Evolutionary conservation across 1,284 basidiomycete species (phyloP), one percentile per base, ranked within the genome.

Genomic region (Fomitiporia mediterranea): DNA sequence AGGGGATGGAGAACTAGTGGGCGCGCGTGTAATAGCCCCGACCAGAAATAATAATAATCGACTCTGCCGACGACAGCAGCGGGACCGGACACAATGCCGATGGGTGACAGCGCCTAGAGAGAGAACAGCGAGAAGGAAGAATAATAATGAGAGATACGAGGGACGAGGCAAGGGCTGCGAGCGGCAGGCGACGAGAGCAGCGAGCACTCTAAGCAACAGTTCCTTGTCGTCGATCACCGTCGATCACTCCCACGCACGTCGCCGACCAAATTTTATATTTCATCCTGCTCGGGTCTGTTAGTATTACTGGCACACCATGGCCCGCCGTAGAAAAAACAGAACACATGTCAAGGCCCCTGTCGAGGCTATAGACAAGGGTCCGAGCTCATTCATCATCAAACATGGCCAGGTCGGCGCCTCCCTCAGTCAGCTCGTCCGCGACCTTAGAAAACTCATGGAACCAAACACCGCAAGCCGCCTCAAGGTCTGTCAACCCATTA

Each of bases 391-490:
- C 68, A 91, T 99, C 62, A 94, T 99, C 69, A 96, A 95, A 67
- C 91, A 95, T 71, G 96, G 96, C 42, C 84, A 86, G 58, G 94
- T 98, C 30, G 94, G 95, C 13, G 78, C 82, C 54, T 91, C 91
- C n/a, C 79, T 97, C 52, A 74, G 84, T 2, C 89, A 93, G 64
- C 84, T 99, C 30, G 94, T 98, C 13, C 82, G 89, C 52, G 97
- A 99, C 72, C 76, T 98, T 65, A 80, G 97, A 64, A 91, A 91
- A 70, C 88, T 97, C 60, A 94, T 99, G 91, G 97, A 99, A 71
- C 97, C 97, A 58, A 94, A 98, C 70, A 99, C 97, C 19, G 97
- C 96, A 4, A 88, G 86, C 59, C 80, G 95, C 50, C 80, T 99
- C 17, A 85, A 77, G 73, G 93, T 94, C 64, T 61, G 83, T 44